phyloP scores from a whole-genome alignment of 192 early-diverging fungal genomes.

The Coemansia interrupta region DNA sequence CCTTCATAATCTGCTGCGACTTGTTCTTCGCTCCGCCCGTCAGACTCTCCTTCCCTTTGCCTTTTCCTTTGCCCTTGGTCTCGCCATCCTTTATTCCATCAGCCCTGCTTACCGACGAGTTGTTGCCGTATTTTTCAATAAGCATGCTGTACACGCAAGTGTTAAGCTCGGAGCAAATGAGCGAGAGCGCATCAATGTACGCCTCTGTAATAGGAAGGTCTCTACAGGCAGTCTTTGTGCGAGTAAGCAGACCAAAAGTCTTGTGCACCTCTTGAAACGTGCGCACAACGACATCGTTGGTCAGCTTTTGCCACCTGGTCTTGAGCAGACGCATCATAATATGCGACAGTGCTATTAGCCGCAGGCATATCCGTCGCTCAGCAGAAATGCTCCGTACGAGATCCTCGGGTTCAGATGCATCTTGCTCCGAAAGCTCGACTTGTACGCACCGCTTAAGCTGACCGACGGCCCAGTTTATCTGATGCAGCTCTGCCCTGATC shows the following conservation, averaged over 20 bases:
- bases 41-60: conserved; percentile 7
- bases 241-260: conserved; percentile 20
- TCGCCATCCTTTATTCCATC: neutral
- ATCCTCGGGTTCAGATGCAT: conserved; percentile 11
- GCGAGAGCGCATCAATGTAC: conserved; percentile 24
- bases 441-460: conserved; percentile 23
- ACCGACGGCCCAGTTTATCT: conserved; percentile 23
- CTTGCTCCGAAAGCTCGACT: conserved; percentile 10
- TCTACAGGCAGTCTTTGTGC: conserved; percentile 13
- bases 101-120: neutral
- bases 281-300: conserved; percentile 25
- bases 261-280: conserved; percentile 31
- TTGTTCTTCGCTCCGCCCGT: neutral
- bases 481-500: conserved; percentile 30
- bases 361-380: conserved; percentile 36
- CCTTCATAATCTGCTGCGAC: conserved; percentile 61
- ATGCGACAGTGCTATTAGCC: conserved; percentile 18
- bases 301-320: conserved; percentile 7
- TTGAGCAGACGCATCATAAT: conserved; percentile 23
- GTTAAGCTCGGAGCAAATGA: conserved; percentile 33
- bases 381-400: conserved; percentile 14
- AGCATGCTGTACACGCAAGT: conserved; percentile 21
- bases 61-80: conserved; percentile 4
- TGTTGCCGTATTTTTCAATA: conserved; percentile 24
- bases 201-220: conserved; percentile 37